Conservation (phyloP, 169 alveolate genomes). For the Cyclospora cayetanensis region DNA sequence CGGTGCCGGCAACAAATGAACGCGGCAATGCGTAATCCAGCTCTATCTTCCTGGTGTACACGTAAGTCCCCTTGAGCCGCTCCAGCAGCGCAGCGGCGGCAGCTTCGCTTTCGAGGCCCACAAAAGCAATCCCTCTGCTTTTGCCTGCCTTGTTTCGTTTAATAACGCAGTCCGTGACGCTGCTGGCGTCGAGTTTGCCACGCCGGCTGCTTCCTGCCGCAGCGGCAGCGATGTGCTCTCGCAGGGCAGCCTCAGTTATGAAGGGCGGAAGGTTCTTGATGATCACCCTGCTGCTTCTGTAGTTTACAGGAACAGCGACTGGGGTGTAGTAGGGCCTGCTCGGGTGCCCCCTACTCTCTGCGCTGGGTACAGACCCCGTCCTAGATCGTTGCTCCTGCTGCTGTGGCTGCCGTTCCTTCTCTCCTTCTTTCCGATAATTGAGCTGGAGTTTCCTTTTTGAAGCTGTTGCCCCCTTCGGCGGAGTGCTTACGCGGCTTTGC, state of each 20-base stretch:
- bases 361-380: no score
- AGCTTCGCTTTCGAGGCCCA: constrained; percentile 79
- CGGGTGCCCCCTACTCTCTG: no score
- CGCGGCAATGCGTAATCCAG: constrained; percentile 83
- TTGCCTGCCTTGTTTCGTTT: constrained; percentile 37
- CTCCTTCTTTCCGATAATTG: no score
- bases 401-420: no score
- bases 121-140: constrained; percentile 82
- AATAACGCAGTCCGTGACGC: neutral
- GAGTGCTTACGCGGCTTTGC: no score
- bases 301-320: neutral
- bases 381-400: no score
- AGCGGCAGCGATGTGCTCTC: constrained; percentile 70
- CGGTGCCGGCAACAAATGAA: constrained; percentile 78
- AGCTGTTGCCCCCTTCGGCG: no score
- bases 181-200: no score
- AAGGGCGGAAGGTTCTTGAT: constrained; percentile 83
- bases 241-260: constrained; percentile 82
- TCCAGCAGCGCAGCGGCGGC: constrained; percentile 78
- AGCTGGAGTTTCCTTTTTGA: no score
- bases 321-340: neutral
- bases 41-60: constrained; percentile 79
- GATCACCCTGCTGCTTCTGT: constrained; percentile 74
- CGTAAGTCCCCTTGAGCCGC: constrained; percentile 77
- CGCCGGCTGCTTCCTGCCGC: no score